Conservation (phyloP, 2,329 filamentous ascomycete genomes). For the Penicillium hesseltinei region DNA sequence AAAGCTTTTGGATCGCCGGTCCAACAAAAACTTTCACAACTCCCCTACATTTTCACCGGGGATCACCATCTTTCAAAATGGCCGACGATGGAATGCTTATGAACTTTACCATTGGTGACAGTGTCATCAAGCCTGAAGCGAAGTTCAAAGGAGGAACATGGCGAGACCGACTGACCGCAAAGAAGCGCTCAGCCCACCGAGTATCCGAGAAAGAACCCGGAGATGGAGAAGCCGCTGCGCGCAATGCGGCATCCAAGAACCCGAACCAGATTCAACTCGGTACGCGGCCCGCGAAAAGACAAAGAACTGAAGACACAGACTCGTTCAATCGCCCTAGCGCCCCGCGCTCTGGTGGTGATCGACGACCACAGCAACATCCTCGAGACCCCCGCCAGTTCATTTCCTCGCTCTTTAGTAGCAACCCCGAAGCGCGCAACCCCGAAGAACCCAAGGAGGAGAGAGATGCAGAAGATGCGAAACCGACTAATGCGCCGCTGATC, state of each 20-base stretch:
- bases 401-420: slow-evolving; percentile 89
- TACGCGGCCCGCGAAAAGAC: slow-evolving; percentile 41
- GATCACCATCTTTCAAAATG: slow-evolving; percentile 54
- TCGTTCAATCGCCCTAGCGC: slow-evolving; percentile 18
- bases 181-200: slow-evolving; percentile 59
- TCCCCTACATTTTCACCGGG: slow-evolving; percentile 1
- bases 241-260: slow-evolving; percentile 26
- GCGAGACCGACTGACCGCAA: slow-evolving; percentile 81
- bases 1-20: slow-evolving; percentile 15
- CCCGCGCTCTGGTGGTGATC: slow-evolving; percentile 12
- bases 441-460: slow-evolving; percentile 36
- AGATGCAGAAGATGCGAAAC: slow-evolving; percentile 53
- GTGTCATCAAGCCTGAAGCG: slow-evolving; percentile 58
- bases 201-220: slow-evolving; percentile 10
- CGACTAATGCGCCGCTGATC: slow-evolving; percentile 86
- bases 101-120: slow-evolving; percentile 79
- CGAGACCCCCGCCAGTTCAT: slow-evolving; percentile 64
- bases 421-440: slow-evolving; percentile 69
- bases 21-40: slow-evolving; percentile 6
- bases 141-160: slow-evolving; percentile 86
- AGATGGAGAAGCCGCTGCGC: slow-evolving; percentile 13
- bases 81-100: slow-evolving; percentile 92
- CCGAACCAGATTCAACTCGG: slow-evolving; percentile 37
- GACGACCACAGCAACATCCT: slow-evolving; percentile 29
- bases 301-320: slow-evolving; percentile 40